phyloP scores from a whole-genome alignment of 305 asterid species.

The Fraxinus velutina region DNA sequence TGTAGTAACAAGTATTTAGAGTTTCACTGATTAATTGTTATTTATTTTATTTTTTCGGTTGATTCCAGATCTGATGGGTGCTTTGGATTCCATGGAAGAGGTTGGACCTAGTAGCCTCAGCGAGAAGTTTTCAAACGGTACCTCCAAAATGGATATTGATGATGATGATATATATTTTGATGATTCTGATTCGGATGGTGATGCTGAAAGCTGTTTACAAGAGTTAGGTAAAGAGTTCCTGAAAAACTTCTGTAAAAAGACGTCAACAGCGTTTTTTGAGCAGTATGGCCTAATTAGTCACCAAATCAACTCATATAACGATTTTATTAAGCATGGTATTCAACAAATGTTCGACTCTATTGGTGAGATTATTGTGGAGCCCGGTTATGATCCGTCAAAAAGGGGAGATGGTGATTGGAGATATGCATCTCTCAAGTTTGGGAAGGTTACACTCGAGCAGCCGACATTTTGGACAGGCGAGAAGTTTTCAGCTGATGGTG shows the following conservation, averaged over 20 bases:
- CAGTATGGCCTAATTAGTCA: constrained; percentile 80
- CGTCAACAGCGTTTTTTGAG: constrained; percentile 65
- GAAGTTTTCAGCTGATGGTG: constrained; percentile 50
- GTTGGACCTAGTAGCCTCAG: constrained; percentile 52
- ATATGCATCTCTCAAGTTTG: constrained; percentile 67
- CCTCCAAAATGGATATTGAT: constrained; percentile 48
- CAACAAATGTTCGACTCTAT: constrained; percentile 71
- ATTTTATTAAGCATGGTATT: constrained; percentile 60
- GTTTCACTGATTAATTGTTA: neutral
- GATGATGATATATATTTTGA: constrained; percentile 43
- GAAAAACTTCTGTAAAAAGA: constrained; percentile 58
- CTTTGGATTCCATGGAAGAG: constrained; percentile 40
- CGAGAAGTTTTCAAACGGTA: constrained; percentile 41
- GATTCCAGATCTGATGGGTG: constrained; percentile 40
- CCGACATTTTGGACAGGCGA: constrained; percentile 67
- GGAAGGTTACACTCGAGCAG: constrained; percentile 64
- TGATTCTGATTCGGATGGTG: constrained; percentile 55
- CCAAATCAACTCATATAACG: constrained; percentile 81
- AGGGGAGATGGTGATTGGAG: constrained; percentile 82
- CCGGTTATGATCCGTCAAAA: constrained; percentile 80
- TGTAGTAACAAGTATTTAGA: neutral
- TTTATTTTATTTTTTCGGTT: neutral
- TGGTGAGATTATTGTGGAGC: constrained; percentile 71
- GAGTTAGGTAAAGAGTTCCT: constrained; percentile 43
- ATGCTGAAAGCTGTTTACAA: constrained; percentile 39